Evolutionary conservation across 371 early-diverging fungal species (phyloP).

Genomic region (Parasitella parasitica): DNA sequence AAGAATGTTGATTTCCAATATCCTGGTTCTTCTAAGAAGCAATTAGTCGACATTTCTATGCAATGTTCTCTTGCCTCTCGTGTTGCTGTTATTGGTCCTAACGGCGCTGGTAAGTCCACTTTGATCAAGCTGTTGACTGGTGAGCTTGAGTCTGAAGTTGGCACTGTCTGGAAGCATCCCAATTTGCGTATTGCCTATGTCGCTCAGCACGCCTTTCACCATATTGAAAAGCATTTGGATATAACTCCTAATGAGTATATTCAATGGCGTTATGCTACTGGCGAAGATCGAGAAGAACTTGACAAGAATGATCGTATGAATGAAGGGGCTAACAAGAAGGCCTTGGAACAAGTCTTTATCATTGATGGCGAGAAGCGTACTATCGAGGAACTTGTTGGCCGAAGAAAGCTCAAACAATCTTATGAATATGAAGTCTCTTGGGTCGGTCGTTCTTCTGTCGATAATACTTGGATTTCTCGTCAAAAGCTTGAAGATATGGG

Average conservation of each 20-base stretch:
- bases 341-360: slow-evolving; percentile 61
- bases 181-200: slow-evolving; percentile 75
- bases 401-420: slow-evolving; percentile 70
- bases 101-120: slow-evolving; percentile 79
- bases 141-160: slow-evolving; percentile 44
- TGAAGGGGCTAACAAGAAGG: slow-evolving; percentile 62
- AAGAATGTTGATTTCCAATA: slow-evolving; percentile 66
- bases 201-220: slow-evolving; percentile 82
- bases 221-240: slow-evolving; percentile 69
- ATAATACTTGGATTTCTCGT: slow-evolving; percentile 72
- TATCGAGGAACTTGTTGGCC: slow-evolving; percentile 60
- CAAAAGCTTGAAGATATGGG: slow-evolving; percentile 70
- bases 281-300: slow-evolving; percentile 68
- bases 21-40: slow-evolving; percentile 59
- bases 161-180: slow-evolving; percentile 56
- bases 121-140: slow-evolving; percentile 83
- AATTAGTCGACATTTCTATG: slow-evolving; percentile 56
- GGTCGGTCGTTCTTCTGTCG: slow-evolving; percentile 58
- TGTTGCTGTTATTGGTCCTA: slow-evolving; percentile 71
- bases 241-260: slow-evolving; percentile 70
- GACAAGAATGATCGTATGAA: slow-evolving; percentile 65
- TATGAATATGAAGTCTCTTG: slow-evolving; percentile 69
- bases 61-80: slow-evolving; percentile 69
- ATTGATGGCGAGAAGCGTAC: slow-evolving; percentile 65
- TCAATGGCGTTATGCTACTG: slow-evolving; percentile 70